These are phyloP conservation scores for Haematococcus lacustris DNA, from an alignment of 139 green algal genomes.

Conservation along the genomic window DNA sequence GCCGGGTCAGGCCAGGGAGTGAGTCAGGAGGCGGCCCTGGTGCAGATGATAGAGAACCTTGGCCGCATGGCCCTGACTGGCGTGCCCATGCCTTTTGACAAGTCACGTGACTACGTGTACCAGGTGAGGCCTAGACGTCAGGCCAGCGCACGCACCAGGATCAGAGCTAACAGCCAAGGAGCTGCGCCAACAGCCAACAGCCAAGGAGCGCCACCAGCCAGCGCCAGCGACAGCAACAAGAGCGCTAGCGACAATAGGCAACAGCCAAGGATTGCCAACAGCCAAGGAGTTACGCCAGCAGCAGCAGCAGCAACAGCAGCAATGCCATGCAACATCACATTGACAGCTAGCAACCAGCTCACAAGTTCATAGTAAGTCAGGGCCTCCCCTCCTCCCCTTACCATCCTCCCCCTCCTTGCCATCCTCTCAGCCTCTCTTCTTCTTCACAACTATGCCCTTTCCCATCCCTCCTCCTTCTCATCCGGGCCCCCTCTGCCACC, in stretches of 20 bases:
- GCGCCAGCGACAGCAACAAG: neutral
- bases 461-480: no score
- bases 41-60: slow-evolving; percentile 30
- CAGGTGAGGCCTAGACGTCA: slow-evolving; percentile 30
- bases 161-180: neutral
- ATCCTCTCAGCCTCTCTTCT: no score
- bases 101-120: slow-evolving; percentile 54
- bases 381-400: no score
- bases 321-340: no score
- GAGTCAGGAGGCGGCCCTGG: slow-evolving; percentile 14
- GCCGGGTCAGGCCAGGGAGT: slow-evolving; percentile 6
- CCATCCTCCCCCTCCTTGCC: no score
- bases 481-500: no score
- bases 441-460: no score
- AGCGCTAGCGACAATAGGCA: neutral
- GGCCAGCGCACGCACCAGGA: neutral
- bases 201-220: neutral
- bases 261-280: neutral
- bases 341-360: no score
- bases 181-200: neutral
- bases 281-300: neutral
- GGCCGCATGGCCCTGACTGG: slow-evolving; percentile 8
- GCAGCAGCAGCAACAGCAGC: neutral
- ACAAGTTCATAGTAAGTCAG: no score
- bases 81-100: slow-evolving; percentile 43